These are phyloP conservation scores for Leavenworthia alabamica DNA, from an alignment of 345 rosid species.

Conservation along the genomic window DNA sequence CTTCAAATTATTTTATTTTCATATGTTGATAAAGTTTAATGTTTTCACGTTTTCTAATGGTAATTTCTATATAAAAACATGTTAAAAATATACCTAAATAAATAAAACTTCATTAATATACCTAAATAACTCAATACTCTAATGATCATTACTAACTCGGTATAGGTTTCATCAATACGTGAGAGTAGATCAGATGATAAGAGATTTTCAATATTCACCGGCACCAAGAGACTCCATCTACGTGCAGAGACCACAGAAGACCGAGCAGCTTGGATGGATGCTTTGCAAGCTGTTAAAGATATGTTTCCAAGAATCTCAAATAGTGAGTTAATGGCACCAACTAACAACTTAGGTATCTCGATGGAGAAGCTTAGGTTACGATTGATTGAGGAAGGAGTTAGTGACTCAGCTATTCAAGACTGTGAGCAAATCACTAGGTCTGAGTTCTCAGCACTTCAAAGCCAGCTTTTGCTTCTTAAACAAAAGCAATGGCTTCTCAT, in stretches of 20 bases:
- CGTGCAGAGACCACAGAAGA: slow-evolving; percentile 82
- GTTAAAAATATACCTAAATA: no score
- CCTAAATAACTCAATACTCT: neutral
- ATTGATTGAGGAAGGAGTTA: slow-evolving; percentile 62
- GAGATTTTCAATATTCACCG: slow-evolving; percentile 88
- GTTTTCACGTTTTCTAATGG: no score
- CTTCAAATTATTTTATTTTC: no score
- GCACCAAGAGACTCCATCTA: slow-evolving; percentile 82
- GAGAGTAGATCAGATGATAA: slow-evolving; percentile 89
- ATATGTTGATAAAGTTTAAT: no score
- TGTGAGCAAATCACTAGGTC: slow-evolving; percentile 75
- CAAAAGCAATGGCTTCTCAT: slow-evolving; percentile 84
- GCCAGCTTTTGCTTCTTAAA: slow-evolving; percentile 65
- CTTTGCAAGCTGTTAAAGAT: slow-evolving; percentile 86
- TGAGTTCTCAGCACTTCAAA: slow-evolving; percentile 58
- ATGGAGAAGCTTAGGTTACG: slow-evolving; percentile 74
- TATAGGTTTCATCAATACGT: slow-evolving; percentile 47
- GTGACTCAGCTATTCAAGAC: slow-evolving; percentile 68
- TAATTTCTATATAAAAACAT: no score
- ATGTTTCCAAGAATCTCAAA: slow-evolving; percentile 93
- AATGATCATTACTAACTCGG: neutral
- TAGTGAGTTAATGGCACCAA: slow-evolving; percentile 74
- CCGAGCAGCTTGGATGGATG: slow-evolving; percentile 72
- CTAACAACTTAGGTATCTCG: slow-evolving; percentile 43
- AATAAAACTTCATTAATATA: no score